Base-by-base conservation (phyloP, 2,329 filamentous ascomycete species). In the Botrytis squamosa region DNA sequence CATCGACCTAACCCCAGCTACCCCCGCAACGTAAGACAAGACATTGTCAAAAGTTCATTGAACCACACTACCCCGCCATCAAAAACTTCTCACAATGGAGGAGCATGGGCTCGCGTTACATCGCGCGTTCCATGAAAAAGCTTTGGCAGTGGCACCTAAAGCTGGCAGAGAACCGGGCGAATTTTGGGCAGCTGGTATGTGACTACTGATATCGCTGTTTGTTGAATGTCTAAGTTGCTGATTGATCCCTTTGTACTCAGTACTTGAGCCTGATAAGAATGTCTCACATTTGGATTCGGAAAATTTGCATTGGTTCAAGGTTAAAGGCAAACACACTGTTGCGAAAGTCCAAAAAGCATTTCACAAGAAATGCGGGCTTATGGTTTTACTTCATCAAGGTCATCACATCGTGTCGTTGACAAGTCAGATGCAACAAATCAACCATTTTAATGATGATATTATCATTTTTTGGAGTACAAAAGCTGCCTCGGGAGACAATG, bases 291-390 rank as follows among this genome's bases (percentile, higher is more conserved):
- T n/a, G 29, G 25, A 22, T 20, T 29, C 44, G 16, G 33, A 52
- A 22, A 38, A 59, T 55, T 59, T 73, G 16, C 57, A 70, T n/a
- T 74, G 72, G 72, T 74, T 74, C 49, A 74, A 71, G 22, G 67
- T 65, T 0, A 71, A 71, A 46, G 40, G 67, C n/a, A 71, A 62
- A 66, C 72, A 74, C 36, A 59, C 72, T n/a, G 49, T 74, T 20
- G 68, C 68, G 22, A 71, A 71, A 42, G 29, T 74, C n/a, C 59
- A 65, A 62, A 46, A 59, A n/a, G 60, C 68, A 10, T 74, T 66
- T 10, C 25, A 59, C 62, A 66, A 71, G 6, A 40, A 65, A 55
- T 57, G 29, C 18, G 40, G 20, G 14, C 12, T 49, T 25, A 14
- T n/a, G 38, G 9, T 38, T 33, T 9, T 64, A 16, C 62, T 74